Evolutionary conservation across 1,284 basidiomycete genomes (phyloP).

Genomic region (Puccinia coronata): DNA sequence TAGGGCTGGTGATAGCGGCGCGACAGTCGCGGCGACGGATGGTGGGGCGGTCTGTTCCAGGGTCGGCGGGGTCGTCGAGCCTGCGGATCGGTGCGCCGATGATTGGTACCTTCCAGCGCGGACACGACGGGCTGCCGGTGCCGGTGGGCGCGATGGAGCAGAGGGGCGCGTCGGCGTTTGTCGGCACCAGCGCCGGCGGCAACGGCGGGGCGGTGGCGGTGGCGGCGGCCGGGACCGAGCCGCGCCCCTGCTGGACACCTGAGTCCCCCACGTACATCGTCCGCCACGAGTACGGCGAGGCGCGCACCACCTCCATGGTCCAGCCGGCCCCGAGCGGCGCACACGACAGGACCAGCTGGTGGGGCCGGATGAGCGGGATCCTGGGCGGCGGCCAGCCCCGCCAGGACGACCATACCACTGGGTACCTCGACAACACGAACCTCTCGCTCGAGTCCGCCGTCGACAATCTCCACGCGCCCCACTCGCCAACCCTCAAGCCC

Average conservation of each 20-base stretch:
- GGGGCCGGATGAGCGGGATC: slow-evolving; percentile 17
- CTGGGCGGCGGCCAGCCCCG: not conserved
- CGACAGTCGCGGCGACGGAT: slow-evolving; percentile 16
- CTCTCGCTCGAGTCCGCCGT: not conserved
- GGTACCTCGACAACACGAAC: not conserved
- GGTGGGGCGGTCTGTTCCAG: not conserved
- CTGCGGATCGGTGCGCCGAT: slow-evolving; percentile 22
- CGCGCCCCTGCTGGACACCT: not conserved
- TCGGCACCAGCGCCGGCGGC: not conserved
- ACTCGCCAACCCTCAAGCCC: not conserved
- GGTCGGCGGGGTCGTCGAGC: not conserved
- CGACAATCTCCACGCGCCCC: not conserved
- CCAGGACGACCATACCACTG: not conserved
- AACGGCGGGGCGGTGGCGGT: not conserved
- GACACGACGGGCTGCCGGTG: not conserved
- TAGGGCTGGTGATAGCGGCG: slow-evolving; percentile 22
- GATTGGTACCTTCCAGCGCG: slow-evolving; percentile 24
- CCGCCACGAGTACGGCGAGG: slow-evolving; percentile 27
- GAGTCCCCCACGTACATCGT: not conserved
- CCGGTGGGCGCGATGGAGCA: not conserved
- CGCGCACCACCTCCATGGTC: slow-evolving; percentile 9
- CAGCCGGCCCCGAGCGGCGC: not conserved
- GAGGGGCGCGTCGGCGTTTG: not conserved
- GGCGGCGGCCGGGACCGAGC: not conserved
- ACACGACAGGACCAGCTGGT: slow-evolving; percentile 1